Conservation (phyloP, 495 filamentous ascomycete genomes). For the Pseudomonodictys pantanalensis region DNA sequence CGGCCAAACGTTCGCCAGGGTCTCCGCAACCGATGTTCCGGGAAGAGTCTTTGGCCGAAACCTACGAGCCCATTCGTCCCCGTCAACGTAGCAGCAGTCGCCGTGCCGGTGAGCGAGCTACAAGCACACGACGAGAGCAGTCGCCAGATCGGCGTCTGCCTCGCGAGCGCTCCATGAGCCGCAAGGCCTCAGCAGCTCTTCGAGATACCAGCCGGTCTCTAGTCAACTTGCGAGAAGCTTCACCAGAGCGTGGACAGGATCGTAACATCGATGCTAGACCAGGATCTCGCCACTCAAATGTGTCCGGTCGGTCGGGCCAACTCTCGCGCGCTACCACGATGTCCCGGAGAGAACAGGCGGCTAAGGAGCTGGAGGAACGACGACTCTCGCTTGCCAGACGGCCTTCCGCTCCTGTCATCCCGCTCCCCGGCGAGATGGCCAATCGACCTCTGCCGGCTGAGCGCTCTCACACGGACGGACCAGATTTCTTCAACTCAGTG, state of each 20-base stretch:
- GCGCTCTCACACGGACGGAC: conserved; percentile 40
- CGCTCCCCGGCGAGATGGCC: conserved; percentile 65
- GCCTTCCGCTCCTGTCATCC: conserved; percentile 74
- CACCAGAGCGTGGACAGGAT: conserved; percentile 24
- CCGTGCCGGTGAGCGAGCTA: conserved; percentile 49
- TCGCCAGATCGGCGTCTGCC: conserved; percentile 43
- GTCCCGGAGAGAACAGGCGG: conserved; percentile 66
- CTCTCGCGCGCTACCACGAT: conserved; percentile 14
- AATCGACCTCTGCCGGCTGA: conserved; percentile 22
- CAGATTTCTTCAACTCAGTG: conserved; percentile 35
- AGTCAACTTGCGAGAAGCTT: conserved; percentile 17
- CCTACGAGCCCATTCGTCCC: conserved; percentile 33
- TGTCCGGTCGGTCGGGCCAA: conserved; percentile 24
- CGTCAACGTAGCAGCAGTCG: conserved; percentile 62
- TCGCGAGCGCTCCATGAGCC: conserved; percentile 32
- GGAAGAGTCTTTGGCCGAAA: conserved; percentile 44
- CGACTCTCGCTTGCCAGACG: conserved; percentile 75
- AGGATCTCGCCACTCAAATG: conserved; percentile 22
- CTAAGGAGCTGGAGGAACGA: conserved; percentile 81
- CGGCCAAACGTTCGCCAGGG: conserved; percentile 13
- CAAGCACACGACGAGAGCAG: conserved; percentile 46
- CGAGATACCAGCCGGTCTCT: conserved; percentile 25
- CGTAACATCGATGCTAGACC: conserved; percentile 10
- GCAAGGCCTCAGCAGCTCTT: conserved; percentile 12
- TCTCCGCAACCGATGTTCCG: conserved; percentile 37